Conservation (phyloP, 2,329 filamentous ascomycete species). For the Proliferodiscus dingleyae region DNA sequence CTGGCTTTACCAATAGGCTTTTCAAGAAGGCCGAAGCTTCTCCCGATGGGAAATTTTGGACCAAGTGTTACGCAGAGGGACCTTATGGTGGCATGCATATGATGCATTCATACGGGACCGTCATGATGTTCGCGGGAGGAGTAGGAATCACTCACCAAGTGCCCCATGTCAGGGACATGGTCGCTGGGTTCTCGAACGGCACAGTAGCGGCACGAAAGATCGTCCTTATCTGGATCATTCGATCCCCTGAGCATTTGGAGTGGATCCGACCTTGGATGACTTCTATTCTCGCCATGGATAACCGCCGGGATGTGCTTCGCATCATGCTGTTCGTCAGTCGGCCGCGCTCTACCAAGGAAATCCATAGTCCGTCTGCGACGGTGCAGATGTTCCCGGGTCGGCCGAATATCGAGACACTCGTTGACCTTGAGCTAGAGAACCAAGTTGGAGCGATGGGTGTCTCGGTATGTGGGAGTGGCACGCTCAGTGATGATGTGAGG, state of each 20-base stretch:
- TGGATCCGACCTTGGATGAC: slow-evolving; percentile 86
- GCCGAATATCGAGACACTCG: slow-evolving; percentile 67
- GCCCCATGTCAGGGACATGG: slow-evolving; percentile 67
- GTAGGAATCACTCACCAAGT: slow-evolving; percentile 79
- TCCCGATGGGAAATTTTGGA: slow-evolving; percentile 56
- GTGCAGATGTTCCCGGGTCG: slow-evolving; percentile 82
- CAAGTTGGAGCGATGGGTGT: slow-evolving; percentile 72
- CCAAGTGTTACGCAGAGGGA: slow-evolving; percentile 66
- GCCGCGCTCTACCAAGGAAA: slow-evolving; percentile 72
- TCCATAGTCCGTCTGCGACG: slow-evolving; percentile 69
- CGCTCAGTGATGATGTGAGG: slow-evolving; percentile 70
- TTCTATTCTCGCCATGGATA: slow-evolving; percentile 69
- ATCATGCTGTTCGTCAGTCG: slow-evolving; percentile 76
- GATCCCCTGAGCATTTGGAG: slow-evolving; percentile 73
- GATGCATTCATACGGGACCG: slow-evolving; percentile 71
- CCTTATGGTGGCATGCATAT: slow-evolving; percentile 70
- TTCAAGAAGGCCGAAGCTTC: slow-evolving; percentile 62
- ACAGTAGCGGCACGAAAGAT: slow-evolving; percentile 68
- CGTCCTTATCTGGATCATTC: slow-evolving; percentile 73
- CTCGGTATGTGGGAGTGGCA: slow-evolving; percentile 68
- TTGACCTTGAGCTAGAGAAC: slow-evolving; percentile 69
- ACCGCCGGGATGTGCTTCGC: slow-evolving; percentile 66
- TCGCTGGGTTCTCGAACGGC: slow-evolving; percentile 62
- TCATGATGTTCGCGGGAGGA: slow-evolving; percentile 74
- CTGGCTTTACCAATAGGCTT: slow-evolving; percentile 66